These are phyloP conservation scores for Xylogone sp. DNA, from an alignment of 2,329 filamentous ascomycete genomes.

Conservation along the genomic window DNA sequence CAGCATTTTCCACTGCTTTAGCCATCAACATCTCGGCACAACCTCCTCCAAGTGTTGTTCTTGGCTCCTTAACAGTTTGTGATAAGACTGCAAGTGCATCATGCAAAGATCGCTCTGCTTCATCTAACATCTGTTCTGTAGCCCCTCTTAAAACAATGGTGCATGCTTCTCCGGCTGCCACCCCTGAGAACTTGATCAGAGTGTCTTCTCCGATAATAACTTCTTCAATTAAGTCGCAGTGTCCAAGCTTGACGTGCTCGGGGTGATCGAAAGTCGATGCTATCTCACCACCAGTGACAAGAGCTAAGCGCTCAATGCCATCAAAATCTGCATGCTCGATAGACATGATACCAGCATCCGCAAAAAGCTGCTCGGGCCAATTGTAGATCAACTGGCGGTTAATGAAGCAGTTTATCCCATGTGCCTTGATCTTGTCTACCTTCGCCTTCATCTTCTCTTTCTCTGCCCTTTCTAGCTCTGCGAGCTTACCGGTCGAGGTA, in stretches of 20 bases:
- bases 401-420: conserved; percentile 99
- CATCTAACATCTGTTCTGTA: conserved; percentile 93
- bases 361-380: conserved; percentile 98
- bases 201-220: conserved; percentile 98
- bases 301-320: conserved; percentile 88
- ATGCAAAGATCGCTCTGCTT: conserved; percentile 93
- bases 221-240: conserved; percentile 95
- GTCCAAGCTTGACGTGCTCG: conserved; percentile 91
- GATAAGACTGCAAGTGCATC: conserved; percentile 95
- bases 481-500: conserved; percentile 90
- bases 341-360: conserved; percentile 94
- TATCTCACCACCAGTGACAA: conserved; percentile 97
- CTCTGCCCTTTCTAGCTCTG: conserved; percentile 97
- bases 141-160: conserved; percentile 95
- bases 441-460: conserved; percentile 99
- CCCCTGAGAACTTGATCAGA: conserved; percentile 94
- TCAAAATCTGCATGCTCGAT: conserved; percentile 99
- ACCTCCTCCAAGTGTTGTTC: conserved; percentile 90
- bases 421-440: conserved; percentile 97
- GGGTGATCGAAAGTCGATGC: conserved; percentile 97
- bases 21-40: conserved; percentile 99
- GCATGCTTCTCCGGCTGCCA: conserved; percentile 89
- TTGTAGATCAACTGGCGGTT: conserved; percentile 99
- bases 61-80: conserved; percentile 91
- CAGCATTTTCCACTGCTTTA: conserved; percentile 91